Conservation (phyloP, 192 early-diverging fungal species). For the Lobosporangium transversale region DNA sequence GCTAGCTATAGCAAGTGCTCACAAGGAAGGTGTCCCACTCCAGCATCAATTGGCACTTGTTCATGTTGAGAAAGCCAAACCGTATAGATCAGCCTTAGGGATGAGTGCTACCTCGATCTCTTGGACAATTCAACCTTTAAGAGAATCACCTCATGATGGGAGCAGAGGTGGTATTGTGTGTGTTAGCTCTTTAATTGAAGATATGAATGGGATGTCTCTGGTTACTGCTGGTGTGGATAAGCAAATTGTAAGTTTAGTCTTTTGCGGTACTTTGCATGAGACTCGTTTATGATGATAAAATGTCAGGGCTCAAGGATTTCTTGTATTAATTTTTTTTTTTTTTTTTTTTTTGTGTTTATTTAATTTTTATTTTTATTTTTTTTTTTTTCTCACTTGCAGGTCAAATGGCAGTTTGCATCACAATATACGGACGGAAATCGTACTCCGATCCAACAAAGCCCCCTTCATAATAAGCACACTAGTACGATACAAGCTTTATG, state of each 20-base stretch:
- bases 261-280: too few species aligned
- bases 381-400: slow-evolving; percentile 4
- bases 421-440: slow-evolving; percentile 15
- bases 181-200: slow-evolving; percentile 13
- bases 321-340: too few species aligned
- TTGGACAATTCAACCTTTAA: slow-evolving; percentile 25
- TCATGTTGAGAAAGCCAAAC: slow-evolving; percentile 15
- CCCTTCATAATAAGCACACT: slow-evolving; percentile 35
- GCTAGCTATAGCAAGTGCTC: slow-evolving; percentile 24
- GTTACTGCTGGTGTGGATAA: slow-evolving; percentile 39
- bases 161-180: slow-evolving; percentile 36
- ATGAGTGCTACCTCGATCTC: neutral
- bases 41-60: slow-evolving; percentile 29
- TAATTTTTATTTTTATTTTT: neutral
- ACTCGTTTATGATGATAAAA: neutral
- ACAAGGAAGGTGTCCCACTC: slow-evolving; percentile 15
- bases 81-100: neutral
- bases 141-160: slow-evolving; percentile 23
- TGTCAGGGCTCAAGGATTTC: too few species aligned
- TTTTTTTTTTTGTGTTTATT: neutral
- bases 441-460: slow-evolving; percentile 4
- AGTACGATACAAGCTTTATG: slow-evolving; percentile 35
- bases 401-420: slow-evolving; percentile 30
- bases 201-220: slow-evolving; percentile 10
- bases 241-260: slow-evolving; percentile 29